Conservation (phyloP, 83 land plant species). For the Diphasiastrum complanatum region DNA sequence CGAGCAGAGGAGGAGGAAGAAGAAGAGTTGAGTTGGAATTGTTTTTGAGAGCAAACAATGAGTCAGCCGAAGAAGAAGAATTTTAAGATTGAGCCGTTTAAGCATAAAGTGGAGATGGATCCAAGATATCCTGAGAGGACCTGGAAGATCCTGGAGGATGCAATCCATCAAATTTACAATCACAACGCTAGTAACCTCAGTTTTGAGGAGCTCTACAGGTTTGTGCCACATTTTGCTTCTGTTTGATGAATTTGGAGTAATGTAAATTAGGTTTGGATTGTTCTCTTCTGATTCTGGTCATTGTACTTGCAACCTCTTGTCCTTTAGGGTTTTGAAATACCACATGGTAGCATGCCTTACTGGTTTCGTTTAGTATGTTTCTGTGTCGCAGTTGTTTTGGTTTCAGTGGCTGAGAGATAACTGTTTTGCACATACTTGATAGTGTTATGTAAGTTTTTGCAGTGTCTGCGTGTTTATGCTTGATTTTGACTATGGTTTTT, state of each 20-base stretch:
- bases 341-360: no score
- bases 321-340: no score
- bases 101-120: constrained; percentile 91
- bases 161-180: constrained; percentile 94
- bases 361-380: no score
- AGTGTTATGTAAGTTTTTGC: no score
- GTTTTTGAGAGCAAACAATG: constrained; percentile 41
- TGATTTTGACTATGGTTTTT: no score
- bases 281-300: no score
- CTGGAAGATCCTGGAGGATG: constrained; percentile 93
- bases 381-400: no score
- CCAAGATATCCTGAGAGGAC: constrained; percentile 94
- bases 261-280: background rate
- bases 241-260: background rate
- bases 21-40: constrained; percentile 3
- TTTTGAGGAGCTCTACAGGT: constrained; percentile 97
- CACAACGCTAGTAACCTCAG: constrained; percentile 95
- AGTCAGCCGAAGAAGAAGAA: constrained; percentile 68
- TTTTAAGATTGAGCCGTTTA: constrained; percentile 94
- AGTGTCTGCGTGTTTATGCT: no score
- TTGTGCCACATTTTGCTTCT: background rate
- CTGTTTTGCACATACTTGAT: no score
- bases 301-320: no score
- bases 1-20: background rate
- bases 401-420: no score